Base-by-base conservation (phyloP, 2,329 filamentous ascomycete species). In the Shiraia bambusicola region DNA sequence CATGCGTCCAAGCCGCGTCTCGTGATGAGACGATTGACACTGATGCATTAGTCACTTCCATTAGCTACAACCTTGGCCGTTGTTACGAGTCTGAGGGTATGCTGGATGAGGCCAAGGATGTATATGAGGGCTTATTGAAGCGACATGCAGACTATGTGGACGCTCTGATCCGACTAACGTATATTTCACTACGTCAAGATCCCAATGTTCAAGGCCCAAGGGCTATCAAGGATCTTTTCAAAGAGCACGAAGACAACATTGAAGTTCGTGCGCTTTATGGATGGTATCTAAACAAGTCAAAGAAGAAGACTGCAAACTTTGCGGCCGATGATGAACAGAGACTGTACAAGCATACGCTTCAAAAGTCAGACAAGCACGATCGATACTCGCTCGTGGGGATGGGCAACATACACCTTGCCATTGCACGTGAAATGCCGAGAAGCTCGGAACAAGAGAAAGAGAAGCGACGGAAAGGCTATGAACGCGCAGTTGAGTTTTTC, bases 371-470 rank as follows among this genome's bases (percentile, higher is more conserved):
- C 73, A 98, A 97, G 76, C 93, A 98, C 65, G 93, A 98, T 66
- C 81, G 89, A n/a, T 98, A 98, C 67, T 89, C 93, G 4, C 76
- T 98, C 19, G 91, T 94, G 17, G 92, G 88, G 11, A 97, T 98
- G 92, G 93, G 93, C 29, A 98, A 98, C 65, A 75, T 98, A n/a
- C 86, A 92, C 56, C 79, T 98, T 28, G 76, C 86, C 54, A 83
- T 88, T 48, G 93, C 93, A 8, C 83, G 93, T 56, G 94, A 98
- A 68, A 96, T 97, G 90, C 87, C 88, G 22, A 83, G 91, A 36
- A 88, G 93, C 48, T 87, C 87, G 0, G 93, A 97, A 7, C 78
- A 83, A 45, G 92, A 98, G 46, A 95, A 88, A 70, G 87, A 95
- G 59, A 95, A 94, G 73, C 84, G 91, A 38, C 87, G 85, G 42